These are phyloP conservation scores for Calophaca sinica DNA, from an alignment of 306 rosid species.

Conservation along the genomic window DNA sequence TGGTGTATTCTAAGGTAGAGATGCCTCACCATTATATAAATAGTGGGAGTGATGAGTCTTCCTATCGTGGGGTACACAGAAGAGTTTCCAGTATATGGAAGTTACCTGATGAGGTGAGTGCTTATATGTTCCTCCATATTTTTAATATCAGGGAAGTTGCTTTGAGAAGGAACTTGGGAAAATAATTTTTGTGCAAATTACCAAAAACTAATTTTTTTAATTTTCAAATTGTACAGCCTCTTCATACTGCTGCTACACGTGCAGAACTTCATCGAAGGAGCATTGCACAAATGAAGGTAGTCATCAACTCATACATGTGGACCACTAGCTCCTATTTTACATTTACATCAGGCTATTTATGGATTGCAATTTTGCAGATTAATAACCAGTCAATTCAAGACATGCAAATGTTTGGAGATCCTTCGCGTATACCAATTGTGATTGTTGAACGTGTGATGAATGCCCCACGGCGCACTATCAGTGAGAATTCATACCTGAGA, in stretches of 20 bases:
- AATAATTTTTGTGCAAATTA: background rate
- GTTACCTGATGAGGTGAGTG: conserved; percentile 70
- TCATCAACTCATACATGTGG: conserved; percentile 28
- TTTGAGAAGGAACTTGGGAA: conserved; percentile 2
- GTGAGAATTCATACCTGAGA: conserved; percentile 76
- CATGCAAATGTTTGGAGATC: conserved; percentile 81
- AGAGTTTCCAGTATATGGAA: conserved; percentile 68
- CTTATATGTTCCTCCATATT: conserved; percentile 31
- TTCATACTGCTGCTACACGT: conserved; percentile 71
- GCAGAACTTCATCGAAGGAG: conserved; percentile 90
- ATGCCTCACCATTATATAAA: conserved; percentile 85
- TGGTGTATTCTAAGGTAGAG: conserved; percentile 87
- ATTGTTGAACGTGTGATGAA: conserved; percentile 82
- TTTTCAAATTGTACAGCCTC: conserved; percentile 60
- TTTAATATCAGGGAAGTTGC: conserved; percentile 5
- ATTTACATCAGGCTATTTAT: conserved; percentile 23
- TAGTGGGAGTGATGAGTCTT: conserved; percentile 58
- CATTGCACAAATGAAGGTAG: conserved; percentile 84
- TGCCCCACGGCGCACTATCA: conserved; percentile 73
- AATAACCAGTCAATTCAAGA: conserved; percentile 87
- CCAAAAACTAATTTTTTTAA: conserved; percentile 16
- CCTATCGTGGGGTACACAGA: conserved; percentile 61
- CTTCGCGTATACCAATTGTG: conserved; percentile 73
- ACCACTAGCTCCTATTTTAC: conserved; percentile 31
- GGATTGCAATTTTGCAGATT: conserved; percentile 60